A percentile compares a stretch with the other conserved stretches of the same genome.
phyloP scores from a whole-genome alignment of 768 basidiomycete genomes.

The Lactifluus piperatus region DNA sequence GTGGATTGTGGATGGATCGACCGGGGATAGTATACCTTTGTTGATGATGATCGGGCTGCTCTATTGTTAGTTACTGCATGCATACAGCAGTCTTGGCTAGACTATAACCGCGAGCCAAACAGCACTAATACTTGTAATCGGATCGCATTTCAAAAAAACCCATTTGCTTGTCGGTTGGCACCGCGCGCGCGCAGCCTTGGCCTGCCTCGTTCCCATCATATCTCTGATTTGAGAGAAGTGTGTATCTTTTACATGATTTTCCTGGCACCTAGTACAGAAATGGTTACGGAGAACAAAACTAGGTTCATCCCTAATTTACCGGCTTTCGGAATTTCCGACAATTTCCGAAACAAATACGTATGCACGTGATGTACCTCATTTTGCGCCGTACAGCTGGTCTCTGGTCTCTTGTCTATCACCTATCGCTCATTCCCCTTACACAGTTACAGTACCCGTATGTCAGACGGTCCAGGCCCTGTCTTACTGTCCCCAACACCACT shows the following conservation, averaged over 20 bases:
- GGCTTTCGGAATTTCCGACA: not conserved
- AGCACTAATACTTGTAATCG: not conserved
- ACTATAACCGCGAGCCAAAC: not conserved
- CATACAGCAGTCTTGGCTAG: not conserved
- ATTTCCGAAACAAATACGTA: not conserved
- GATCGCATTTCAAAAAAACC: constrained; percentile 7
- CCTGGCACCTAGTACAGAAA: not conserved
- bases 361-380: not conserved
- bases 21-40: too few species aligned
- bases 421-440: too few species aligned
- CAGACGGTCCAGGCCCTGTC: not conserved
- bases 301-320: not conserved
- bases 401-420: too few species aligned
- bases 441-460: too few species aligned
- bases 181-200: too few species aligned
- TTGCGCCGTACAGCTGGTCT: too few species aligned
- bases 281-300: not conserved
- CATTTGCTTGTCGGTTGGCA: not conserved
- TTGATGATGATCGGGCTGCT: not conserved
- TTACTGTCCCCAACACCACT: not conserved
- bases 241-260: not conserved
- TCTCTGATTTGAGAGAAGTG: not conserved
- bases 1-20: too few species aligned
- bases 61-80: not conserved
- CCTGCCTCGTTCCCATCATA: not conserved